These are phyloP conservation scores for Penicillium psychrofluorescens DNA, from an alignment of 495 filamentous ascomycete species.

Conservation along the genomic window DNA sequence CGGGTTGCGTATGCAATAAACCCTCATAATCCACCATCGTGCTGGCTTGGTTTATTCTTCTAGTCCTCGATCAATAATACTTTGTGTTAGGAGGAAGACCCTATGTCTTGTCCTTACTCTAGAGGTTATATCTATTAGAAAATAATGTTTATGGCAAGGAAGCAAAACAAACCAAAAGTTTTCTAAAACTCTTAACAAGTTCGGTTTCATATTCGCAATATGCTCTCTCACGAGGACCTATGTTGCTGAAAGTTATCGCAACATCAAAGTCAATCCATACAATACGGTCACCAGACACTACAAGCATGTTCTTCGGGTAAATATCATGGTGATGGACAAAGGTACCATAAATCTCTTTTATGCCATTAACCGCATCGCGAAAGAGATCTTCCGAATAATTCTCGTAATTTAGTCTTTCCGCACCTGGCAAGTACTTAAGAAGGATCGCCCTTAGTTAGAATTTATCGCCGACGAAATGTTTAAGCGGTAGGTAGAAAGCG, in stretches of 20 bases:
- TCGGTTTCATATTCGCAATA: constrained; percentile 8
- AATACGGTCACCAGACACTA: not conserved
- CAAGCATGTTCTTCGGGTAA: constrained; percentile 7
- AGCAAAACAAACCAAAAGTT: constrained; percentile 6
- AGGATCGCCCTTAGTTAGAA: constrained; percentile 6
- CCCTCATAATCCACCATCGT: too few species aligned
- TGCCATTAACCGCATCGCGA: not conserved
- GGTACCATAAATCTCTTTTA: constrained; percentile 2
- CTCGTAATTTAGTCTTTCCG: constrained; percentile 9
- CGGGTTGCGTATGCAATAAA: too few species aligned
- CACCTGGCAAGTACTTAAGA: constrained; percentile 9
- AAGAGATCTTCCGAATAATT: constrained; percentile 8
- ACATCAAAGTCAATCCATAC: constrained; percentile 8
- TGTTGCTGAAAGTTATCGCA: constrained; percentile 1
- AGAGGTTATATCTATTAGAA: not conserved
- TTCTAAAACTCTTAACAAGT: constrained; percentile 8
- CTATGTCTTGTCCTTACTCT: constrained; percentile 3
- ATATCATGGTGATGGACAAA: constrained; percentile 4
- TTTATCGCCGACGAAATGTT: constrained; percentile 6
- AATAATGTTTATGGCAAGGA: constrained; percentile 1
- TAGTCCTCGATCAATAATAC: not conserved
- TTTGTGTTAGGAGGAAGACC: constrained; percentile 5
- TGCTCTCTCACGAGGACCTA: not conserved
- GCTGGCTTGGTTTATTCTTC: too few species aligned
- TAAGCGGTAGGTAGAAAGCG: not conserved